A percentile compares a stretch with the other conserved stretches of the same genome.
Conservation (phyloP, 2,329 filamentous ascomycete genomes). For the Penicillium sp. region DNA sequence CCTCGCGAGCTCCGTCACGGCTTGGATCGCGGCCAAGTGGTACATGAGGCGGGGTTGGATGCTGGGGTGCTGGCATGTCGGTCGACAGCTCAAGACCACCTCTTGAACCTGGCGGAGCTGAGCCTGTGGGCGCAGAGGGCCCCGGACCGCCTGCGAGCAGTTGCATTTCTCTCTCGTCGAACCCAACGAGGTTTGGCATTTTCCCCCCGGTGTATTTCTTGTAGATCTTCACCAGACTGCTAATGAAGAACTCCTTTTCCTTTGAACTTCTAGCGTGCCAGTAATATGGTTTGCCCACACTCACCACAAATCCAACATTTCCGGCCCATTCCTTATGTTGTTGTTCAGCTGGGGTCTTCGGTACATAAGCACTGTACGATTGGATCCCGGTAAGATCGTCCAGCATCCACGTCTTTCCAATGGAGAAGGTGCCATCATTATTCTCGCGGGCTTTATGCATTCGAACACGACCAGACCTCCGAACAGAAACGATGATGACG, state of each 20-base stretch:
- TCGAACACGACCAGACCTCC: conserved; percentile 87
- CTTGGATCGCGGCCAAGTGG: conserved; percentile 38
- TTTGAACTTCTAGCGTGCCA: conserved; percentile 93
- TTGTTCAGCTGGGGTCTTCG: conserved; percentile 61
- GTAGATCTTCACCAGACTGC: conserved; percentile 93
- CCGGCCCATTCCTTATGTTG: conserved; percentile 74
- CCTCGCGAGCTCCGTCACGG: conserved; percentile 39
- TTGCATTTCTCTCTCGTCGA: conserved; percentile 77
- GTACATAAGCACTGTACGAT: conserved; percentile 69
- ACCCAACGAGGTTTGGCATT: conserved; percentile 76
- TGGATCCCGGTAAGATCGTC: conserved; percentile 85
- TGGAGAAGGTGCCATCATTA: conserved; percentile 88
- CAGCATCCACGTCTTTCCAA: conserved; percentile 97
- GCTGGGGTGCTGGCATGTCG: conserved; percentile 23
- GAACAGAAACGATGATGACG: conserved; percentile 89
- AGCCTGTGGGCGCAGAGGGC: conserved; percentile 13
- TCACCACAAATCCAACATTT: conserved; percentile 82
- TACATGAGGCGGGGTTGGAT: conserved; percentile 27
- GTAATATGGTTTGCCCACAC: conserved; percentile 91
- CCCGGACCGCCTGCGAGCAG: conserved; percentile 63
- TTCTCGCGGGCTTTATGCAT: conserved; percentile 98
- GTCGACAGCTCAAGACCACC: conserved; percentile 26
- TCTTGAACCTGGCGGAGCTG: conserved; percentile 28
- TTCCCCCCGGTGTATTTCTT: conserved; percentile 92
- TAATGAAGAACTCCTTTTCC: conserved; percentile 99